A percentile compares a stretch with the other conserved stretches of the same genome.
These are phyloP conservation scores for Colletotrichum horii DNA, from an alignment of 2,329 filamentous ascomycete genomes.

Conservation along the genomic window DNA sequence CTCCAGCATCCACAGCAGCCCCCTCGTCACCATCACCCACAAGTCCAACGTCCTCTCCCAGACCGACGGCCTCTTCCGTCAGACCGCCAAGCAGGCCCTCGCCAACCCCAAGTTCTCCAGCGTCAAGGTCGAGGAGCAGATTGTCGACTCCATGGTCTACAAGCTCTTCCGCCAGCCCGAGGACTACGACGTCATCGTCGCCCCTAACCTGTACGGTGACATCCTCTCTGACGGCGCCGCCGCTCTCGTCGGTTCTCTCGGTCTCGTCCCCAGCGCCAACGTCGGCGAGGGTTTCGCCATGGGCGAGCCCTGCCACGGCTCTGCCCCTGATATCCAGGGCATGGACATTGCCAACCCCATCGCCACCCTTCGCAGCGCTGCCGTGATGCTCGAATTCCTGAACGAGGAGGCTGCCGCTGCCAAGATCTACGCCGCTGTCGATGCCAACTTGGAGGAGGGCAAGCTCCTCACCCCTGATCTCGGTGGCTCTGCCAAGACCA, in stretches of 20 bases:
- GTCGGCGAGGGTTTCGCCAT: constrained; percentile 95
- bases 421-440: constrained; percentile 89
- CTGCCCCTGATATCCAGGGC: constrained; percentile 94
- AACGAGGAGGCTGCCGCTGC: constrained; percentile 86
- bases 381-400: constrained; percentile 95
- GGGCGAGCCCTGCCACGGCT: constrained; percentile 97
- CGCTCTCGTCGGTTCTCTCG: constrained; percentile 84
- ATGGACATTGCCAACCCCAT: constrained; percentile 94
- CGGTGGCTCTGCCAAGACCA: constrained; percentile 84
- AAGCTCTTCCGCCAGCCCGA: constrained; percentile 97
- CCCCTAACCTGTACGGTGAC: constrained; percentile 96
- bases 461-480: constrained; percentile 86
- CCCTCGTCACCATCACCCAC: constrained; percentile 95
- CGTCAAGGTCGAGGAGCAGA: constrained; percentile 89
- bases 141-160: constrained; percentile 99
- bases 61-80: constrained; percentile 94
- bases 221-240: constrained; percentile 95
- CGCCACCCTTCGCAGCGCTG: constrained; percentile 88
- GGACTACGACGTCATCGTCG: constrained; percentile 97
- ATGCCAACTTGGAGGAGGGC: constrained; percentile 86
- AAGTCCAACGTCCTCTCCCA: constrained; percentile 97
- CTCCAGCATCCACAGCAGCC: constrained; percentile 66
- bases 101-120: constrained; percentile 65
- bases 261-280: constrained; percentile 93
- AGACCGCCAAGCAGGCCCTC: constrained; percentile 77